Base-by-base conservation (phyloP, 1,284 basidiomycete genomes). In the Wallemia ichthyophaga region DNA sequence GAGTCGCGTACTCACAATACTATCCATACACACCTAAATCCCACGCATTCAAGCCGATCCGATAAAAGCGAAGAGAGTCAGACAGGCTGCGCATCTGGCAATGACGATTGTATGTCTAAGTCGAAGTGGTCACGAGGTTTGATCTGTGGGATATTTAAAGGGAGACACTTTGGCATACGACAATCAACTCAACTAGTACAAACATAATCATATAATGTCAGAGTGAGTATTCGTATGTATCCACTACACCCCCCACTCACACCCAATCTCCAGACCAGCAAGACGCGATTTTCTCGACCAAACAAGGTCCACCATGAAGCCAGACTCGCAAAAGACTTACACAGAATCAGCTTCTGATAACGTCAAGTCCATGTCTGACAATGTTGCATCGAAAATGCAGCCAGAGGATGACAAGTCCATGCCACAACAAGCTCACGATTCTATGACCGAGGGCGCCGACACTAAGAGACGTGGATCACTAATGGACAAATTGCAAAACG, bases 241-340 rank as follows among this genome's bases (percentile, higher is more conserved):
- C 7, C 28, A 31, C 17, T 17, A 31, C 28, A 31, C 28, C 17
- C 7, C 28, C 17, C 28, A 31, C 28, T 7, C 28, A 31, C 28
- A 31, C 7, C 28, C 28, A n/a, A n/a, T n/a, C n/a, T n/a, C n/a
- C n/a, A 48, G 37, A 48, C 37, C 37, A 48, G 37, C 37, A 11
- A 13, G 37, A 13, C 37, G 37, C 37, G n/a, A 48, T 21, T 56
- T 56, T 24, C 5, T 27, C 25, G 55, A 56, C 25, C 7, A 56
- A 27, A 24, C 59, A 57, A 25, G 24, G 32, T n/a, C 57, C 21
- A 59, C 56, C 23, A 59, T 27, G 2, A 58, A 76, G 74, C 75
- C 75, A 64, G 75, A 76, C 64, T 73, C 72, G 53, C 62, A 79
- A 73, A 79, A 80, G 71, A 68, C 73, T 25, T 71, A 69, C 60